Percentiles rank a stretch among this genome's conserved stretches.
These are phyloP conservation scores for Saccharomyces hybrid DNA, from an alignment of 1,139 yeast species.

Conservation along the genomic window DNA sequence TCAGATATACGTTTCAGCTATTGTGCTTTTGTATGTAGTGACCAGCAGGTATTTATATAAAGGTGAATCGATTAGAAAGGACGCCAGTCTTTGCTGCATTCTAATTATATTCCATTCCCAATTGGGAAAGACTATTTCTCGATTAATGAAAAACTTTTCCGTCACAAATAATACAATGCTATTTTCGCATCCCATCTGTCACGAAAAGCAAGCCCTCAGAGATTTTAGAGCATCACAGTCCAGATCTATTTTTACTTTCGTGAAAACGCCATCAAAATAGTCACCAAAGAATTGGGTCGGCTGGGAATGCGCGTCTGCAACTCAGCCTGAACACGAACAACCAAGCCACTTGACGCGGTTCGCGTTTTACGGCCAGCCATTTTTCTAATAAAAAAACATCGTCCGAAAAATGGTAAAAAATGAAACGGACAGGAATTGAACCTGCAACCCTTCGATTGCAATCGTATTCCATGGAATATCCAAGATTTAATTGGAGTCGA, in stretches of 20 bases:
- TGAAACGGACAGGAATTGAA: constrained; percentile 72
- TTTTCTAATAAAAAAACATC: constrained; percentile 5
- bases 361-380: neutral
- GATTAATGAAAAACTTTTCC: neutral
- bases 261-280: neutral
- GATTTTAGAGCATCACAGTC: neutral
- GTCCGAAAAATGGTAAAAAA: constrained; percentile 23
- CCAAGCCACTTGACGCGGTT: neutral
- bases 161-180: neutral
- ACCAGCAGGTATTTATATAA: neutral
- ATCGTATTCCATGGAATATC: constrained; percentile 22
- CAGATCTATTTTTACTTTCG: neutral
- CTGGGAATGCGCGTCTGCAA: neutral
- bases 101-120: neutral
- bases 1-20: neutral
- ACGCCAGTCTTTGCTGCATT: neutral
- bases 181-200: neutral
- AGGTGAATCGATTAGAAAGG: neutral
- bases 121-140: neutral
- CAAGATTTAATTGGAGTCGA: constrained; percentile 58
- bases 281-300: neutral
- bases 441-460: constrained; percentile 67
- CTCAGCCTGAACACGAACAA: neutral
- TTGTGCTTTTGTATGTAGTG: neutral
- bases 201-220: constrained; percentile 1